Evolutionary conservation across 345 rosid genomes (phyloP), one percentile per base, ranked within the genome.

Genomic region (Citrus sp.): DNA sequence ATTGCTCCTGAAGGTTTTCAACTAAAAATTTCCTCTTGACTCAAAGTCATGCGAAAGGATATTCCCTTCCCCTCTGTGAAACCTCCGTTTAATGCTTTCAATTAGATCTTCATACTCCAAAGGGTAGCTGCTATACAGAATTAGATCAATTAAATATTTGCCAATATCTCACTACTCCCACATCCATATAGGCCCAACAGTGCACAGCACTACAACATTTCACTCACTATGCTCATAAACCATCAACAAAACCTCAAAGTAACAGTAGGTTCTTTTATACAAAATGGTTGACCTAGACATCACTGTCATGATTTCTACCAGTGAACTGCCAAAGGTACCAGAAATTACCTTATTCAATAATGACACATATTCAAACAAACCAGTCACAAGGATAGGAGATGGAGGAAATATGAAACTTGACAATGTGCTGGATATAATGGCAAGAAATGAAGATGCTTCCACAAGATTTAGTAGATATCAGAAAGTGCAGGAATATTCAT

Each of bases 121-220:
- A 9, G 35, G 49, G n/a, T 24, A 24, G 73, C 70, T 74, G 7
- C 32, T 5, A 9, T 34, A 76, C 51, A 64, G 35, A 55, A 3
- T 49, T 49, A 67, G 63, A 66, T 34, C 62, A 18, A 35, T 55
- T 56, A 76, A 30, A 21, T 30, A 59, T 69, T 42, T 35, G 2
- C 62, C 25, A 25, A 24, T 30, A 58, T 27, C 34, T 34, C 34
- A 81, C 49, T 72, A 49, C 59, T 72, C 67, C 71, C 56, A 67
- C 21, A 25, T 55, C 32, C 40, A 34, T 66, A 24, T 54, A 51
- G 62, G 72, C 34, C 51, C 49, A 54, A 54, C 35, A 42, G 40
- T 35, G 42, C 42, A 55, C 37, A 38, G 42, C 30, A 14, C 3
- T 13, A 28, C 3, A 64, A 35, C 30, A 54, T 19, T 25, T 55